Percentiles rank a stretch among this genome's conserved stretches.
These are phyloP conservation scores for Ramichloridium luteum DNA, from an alignment of 2,329 filamentous ascomycete genomes.

Conservation along the genomic window DNA sequence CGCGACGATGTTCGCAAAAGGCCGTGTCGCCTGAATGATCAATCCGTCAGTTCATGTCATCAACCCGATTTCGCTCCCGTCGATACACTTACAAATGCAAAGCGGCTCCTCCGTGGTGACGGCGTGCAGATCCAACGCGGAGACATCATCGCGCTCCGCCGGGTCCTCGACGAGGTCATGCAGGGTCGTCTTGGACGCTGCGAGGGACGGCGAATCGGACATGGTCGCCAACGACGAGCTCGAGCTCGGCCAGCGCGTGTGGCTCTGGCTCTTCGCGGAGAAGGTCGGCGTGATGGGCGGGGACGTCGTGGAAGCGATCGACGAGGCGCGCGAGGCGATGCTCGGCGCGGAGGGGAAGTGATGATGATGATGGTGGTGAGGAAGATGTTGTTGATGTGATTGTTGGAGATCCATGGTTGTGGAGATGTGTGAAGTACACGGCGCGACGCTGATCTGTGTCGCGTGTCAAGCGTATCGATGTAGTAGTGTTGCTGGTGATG, in stretches of 20 bases:
- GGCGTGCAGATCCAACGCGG: slow-evolving; percentile 32
- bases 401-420: background rate
- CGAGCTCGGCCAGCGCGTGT: slow-evolving; percentile 59
- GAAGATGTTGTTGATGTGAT: background rate
- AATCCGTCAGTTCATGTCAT: background rate
- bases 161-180: slow-evolving; percentile 80
- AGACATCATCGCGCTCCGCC: slow-evolving; percentile 53
- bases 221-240: slow-evolving; percentile 62
- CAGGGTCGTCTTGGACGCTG: slow-evolving; percentile 48
- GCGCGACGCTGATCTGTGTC: no score
- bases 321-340: slow-evolving; percentile 28
- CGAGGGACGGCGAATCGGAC: slow-evolving; percentile 44
- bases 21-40: slow-evolving; percentile 45
- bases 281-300: slow-evolving; percentile 63
- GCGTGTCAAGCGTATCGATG: no score
- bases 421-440: background rate
- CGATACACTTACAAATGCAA: slow-evolving; percentile 57
- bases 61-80: background rate
- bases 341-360: slow-evolving; percentile 17
- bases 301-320: slow-evolving; percentile 47
- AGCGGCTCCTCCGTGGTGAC: slow-evolving; percentile 32
- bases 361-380: slow-evolving; percentile 1
- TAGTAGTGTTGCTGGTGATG: background rate
- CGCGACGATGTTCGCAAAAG: slow-evolving; percentile 41
- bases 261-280: slow-evolving; percentile 41